Percentiles rank a stretch among this genome's conserved stretches.
phyloP scores from a whole-genome alignment of 352 stramenopile species.

The Phytophthora gonapodyides region DNA sequence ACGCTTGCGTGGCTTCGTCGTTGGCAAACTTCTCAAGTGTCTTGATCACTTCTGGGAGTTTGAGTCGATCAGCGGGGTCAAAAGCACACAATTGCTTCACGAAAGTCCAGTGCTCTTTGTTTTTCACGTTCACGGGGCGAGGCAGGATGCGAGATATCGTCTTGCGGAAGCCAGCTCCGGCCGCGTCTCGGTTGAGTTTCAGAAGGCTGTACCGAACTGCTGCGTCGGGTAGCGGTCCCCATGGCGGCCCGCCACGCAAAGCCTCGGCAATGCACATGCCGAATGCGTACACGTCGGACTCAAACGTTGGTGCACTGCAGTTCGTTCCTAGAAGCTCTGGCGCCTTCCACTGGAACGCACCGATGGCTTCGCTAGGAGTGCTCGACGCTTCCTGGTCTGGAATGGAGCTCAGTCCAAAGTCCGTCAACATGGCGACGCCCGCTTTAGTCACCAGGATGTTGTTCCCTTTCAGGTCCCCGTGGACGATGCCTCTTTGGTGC shows the following conservation, averaged over 20 bases:
- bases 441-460: conserved; percentile 30
- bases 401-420: conserved; percentile 29
- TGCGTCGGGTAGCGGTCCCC: conserved; percentile 22
- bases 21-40: conserved; percentile 16
- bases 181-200: conserved; percentile 7
- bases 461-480: conserved; percentile 31
- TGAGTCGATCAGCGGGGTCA: conserved; percentile 13
- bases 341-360: conserved; percentile 34
- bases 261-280: conserved; percentile 44
- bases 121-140: conserved; percentile 12
- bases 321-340: conserved; percentile 30
- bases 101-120: conserved; percentile 17
- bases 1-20: conserved; percentile 13
- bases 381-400: neutral
- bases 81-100: conserved; percentile 19
- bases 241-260: conserved; percentile 30
- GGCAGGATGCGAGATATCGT: conserved; percentile 17
- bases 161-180: neutral
- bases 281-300: conserved; percentile 41
- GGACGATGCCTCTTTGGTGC: conserved; percentile 28
- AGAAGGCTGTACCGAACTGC: conserved; percentile 15
- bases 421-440: conserved; percentile 31
- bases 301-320: conserved; percentile 24
- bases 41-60: conserved; percentile 16
- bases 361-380: conserved; percentile 7